Evolutionary conservation across 2,329 filamentous ascomycete genomes (phyloP), one percentile per base, ranked within the genome.

Genomic region (Seiridium cupressi): DNA sequence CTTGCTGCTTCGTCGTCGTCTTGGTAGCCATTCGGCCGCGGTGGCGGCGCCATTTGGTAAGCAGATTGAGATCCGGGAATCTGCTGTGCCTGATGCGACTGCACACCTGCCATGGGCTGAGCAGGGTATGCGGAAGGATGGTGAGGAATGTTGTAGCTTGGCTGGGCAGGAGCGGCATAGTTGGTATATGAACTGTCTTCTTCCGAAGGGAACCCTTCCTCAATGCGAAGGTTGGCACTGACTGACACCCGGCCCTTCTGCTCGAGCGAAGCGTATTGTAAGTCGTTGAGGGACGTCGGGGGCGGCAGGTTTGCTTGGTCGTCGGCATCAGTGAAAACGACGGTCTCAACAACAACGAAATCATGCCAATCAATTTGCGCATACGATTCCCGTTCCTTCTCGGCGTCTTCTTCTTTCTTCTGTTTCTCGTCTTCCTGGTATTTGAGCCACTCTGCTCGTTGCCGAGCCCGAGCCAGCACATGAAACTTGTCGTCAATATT

Each of bases 281-380:
- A 82, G 69, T 99, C 95, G 64, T 92, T 91, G 47, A 97, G 86
- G 4, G 90, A 93, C 3, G 92, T 95, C 1, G 95, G 95, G 1
- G 93, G 90, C 38, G 94, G 93, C 9, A 99, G 87, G 64, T 95
- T 89, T 44, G 88, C 87, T 64, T 91, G 85, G 66, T 97, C 93
- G 73, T 99, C 95, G 44, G 86, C 85, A 66, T 97, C 93, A 61
- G 87, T 93, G 74, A 99, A 99, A 13, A 92, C 82, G 58, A 99
- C 93, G 0, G 93, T 97, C 76, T 97, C 95, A 49, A 97, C 93
- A 26, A 99, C 90, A 40, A 94, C 89, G 69, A 99, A 99, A 72
- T 98, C 94, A 71, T 96, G 92, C 95, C 95, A 99, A 75, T 99
- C 95, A 64, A 99, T 95, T 68, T 95, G 90, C 1, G 90, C 90